Evolutionary conservation across 1,284 basidiomycete genomes (phyloP).

Genomic region (Baeospora myosura): DNA sequence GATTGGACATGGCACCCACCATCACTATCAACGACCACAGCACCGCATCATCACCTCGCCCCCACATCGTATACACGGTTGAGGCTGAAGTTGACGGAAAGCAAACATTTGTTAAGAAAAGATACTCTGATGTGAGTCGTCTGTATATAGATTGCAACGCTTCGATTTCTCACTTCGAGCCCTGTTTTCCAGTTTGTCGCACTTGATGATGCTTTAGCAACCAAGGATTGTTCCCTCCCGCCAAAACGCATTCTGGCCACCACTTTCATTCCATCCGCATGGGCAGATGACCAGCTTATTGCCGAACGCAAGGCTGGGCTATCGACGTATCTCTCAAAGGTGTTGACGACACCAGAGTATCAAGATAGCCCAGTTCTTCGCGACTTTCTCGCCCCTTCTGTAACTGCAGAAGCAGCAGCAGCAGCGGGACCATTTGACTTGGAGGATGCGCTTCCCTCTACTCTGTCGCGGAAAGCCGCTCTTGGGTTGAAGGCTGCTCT

Average conservation of each 20-base stretch:
- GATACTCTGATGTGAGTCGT: slow-evolving; percentile 44
- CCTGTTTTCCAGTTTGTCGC: slow-evolving; percentile 32
- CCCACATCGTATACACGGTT: slow-evolving; percentile 43
- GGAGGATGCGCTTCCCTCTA: slow-evolving; percentile 39
- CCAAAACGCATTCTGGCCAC: slow-evolving; percentile 42
- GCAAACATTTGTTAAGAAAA: slow-evolving; percentile 27
- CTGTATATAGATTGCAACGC: background rate
- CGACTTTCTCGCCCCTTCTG: slow-evolving; percentile 30
- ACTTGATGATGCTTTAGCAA: slow-evolving; percentile 29
- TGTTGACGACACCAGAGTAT: slow-evolving; percentile 30
- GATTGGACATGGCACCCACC: too few relatives aligned
- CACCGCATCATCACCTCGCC: slow-evolving; percentile 40
- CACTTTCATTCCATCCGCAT: slow-evolving; percentile 42
- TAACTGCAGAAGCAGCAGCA: slow-evolving; percentile 13
- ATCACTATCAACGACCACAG: slow-evolving; percentile 36
- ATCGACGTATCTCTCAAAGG: slow-evolving; percentile 32
- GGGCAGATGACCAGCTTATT: slow-evolving; percentile 45
- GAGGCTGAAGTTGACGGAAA: slow-evolving; percentile 29
- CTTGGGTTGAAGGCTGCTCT: slow-evolving; percentile 18
- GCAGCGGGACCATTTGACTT: slow-evolving; percentile 30
- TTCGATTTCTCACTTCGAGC: too few relatives aligned
- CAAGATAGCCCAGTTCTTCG: slow-evolving; percentile 24
- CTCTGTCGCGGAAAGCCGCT: slow-evolving; percentile 35
- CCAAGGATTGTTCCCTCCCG: slow-evolving; percentile 28
- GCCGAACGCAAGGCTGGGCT: slow-evolving; percentile 44